Conservation (phyloP, 208 protist genomes). For the Balamuthia mandrillaris region DNA sequence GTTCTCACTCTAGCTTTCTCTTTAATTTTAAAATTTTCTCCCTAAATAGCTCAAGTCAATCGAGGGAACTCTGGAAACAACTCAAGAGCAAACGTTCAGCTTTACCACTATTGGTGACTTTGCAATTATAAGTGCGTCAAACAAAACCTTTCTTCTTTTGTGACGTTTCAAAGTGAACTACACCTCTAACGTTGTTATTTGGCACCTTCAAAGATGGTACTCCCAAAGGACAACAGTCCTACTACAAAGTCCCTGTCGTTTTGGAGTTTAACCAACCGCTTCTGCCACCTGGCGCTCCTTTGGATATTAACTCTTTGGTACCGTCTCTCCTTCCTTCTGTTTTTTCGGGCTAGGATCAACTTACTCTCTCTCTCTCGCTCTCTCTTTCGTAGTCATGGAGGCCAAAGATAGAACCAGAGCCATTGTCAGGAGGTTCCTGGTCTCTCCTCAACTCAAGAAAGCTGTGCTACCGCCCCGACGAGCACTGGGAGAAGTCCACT, state of each 20-base stretch:
- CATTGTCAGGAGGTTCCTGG: conserved; percentile 2
- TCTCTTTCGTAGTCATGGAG: background rate
- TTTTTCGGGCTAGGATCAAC: background rate
- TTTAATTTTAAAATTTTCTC: background rate
- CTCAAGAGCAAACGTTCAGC: background rate
- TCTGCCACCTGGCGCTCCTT: background rate
- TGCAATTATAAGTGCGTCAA: background rate
- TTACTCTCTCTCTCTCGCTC: background rate
- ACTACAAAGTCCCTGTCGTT: background rate
- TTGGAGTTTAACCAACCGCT: conserved; percentile 33
- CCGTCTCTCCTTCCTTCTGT: background rate
- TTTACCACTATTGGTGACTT: background rate
- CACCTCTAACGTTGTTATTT: background rate
- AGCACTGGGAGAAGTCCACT: too few relatives aligned
- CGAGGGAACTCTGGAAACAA: background rate
- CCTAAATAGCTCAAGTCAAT: background rate
- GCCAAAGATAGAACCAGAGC: conserved; percentile 3
- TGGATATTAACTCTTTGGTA: conserved; percentile 8
- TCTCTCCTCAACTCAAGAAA: too few relatives aligned
- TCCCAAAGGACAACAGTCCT: background rate
- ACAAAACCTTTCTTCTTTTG: background rate
- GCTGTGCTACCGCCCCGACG: too few relatives aligned
- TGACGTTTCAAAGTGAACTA: background rate
- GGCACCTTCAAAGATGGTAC: background rate
- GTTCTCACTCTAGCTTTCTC: background rate